Base-by-base conservation (phyloP, 371 early-diverging fungal genomes). In the Encephalitozoon intestinalis region DNA sequence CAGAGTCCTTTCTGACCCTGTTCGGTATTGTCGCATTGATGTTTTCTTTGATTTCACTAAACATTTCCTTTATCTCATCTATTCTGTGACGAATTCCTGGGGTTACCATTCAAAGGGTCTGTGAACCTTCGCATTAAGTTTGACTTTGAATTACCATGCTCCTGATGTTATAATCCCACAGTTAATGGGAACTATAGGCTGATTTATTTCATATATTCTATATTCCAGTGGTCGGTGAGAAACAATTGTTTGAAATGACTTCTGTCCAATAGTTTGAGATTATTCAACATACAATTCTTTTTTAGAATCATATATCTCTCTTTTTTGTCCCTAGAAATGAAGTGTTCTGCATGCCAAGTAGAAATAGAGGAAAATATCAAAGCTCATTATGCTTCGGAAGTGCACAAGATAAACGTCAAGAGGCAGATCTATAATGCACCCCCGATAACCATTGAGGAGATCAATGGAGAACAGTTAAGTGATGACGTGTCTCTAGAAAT, bases 261-360 rank as follows among this genome's bases (percentile, higher is more conserved):
- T 1, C 25, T 23, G 11, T 18, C 37, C 37, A 40, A 64, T 40
- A n/a, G 4, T 26, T 39, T 2, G 15, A 18, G 18, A 15, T 46
- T 7, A 15, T 18, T 21, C 49, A 46, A 46, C 49, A 18, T n/a
- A 12, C 21, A 4, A 3, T 18, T 1, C 15, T 46, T 18, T 7
- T 46, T 15, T 15, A 46, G 49, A 46, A 46, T 46, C 49, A 46
- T 46, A 46, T 46, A 46, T 21, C 21, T 2, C 40, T 18, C 26
- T 39, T 40, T 21, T 40, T 9, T 65, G 44, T 39, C 41, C 41
- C 23, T 31, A 7, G 49, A 12, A 15, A 73, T 73, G 74, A 73
- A 73, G 41, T 73, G 74, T 28, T 44, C 74, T 39, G 74, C 74
- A 2, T 73, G 74, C 44, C 74, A 73, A 73, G 15, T 73, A 28